Base-by-base conservation (phyloP, 2,329 filamentous ascomycete species). In the Geoglossum cookeanum region DNA sequence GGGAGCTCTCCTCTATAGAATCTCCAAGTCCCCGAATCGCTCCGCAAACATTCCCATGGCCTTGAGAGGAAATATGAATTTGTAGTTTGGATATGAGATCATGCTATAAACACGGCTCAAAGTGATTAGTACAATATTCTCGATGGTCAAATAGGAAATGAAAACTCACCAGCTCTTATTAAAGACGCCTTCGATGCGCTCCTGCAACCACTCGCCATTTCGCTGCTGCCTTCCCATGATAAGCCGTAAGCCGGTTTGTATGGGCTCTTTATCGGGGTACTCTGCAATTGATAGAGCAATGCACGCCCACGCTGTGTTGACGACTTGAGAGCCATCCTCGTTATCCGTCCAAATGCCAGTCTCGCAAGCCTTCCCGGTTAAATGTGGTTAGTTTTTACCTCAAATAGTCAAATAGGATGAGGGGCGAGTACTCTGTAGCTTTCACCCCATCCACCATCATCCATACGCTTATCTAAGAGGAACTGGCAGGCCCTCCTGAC, bases 1-100 rank as follows among this genome's bases (percentile, higher is more conserved):
- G 2, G 2, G 22, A 22, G 22, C 22, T 22, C 22, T 22, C 22
- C 6, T 29, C 58, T 62, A 71, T 39, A 67, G 58, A 48, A 86
- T 68, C 64, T 72, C 75, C 58, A 83, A 78, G 59, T 87, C 75
- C 0, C 84, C 85, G 62, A 84, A 90, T 61, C 76, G 79, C 63
- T 74, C 78, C 3, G 84, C 81, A 74, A 88, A 98, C 80, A 96
- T 84, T 4, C 92, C 92, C 61, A 98, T 69, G 1, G 92, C 92
- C 72, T 94, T 94, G 67, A 97, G 85, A 0, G 91, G 83, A 70
- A 96, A 98, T 59, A 85, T 86, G 68, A 95, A 92, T 74, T 97
- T 98, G 76, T 98, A 98, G 75, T 98, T 98, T 48, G 91, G 91
- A 67, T 98, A 98, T 0, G 88, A 92, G 62, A 98, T 98, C 88